Percentiles rank a stretch among this genome's conserved stretches.
These are phyloP conservation scores for Pseudocercospora macadamiae DNA, from an alignment of 2,329 filamentous ascomycete genomes.

Conservation along the genomic window DNA sequence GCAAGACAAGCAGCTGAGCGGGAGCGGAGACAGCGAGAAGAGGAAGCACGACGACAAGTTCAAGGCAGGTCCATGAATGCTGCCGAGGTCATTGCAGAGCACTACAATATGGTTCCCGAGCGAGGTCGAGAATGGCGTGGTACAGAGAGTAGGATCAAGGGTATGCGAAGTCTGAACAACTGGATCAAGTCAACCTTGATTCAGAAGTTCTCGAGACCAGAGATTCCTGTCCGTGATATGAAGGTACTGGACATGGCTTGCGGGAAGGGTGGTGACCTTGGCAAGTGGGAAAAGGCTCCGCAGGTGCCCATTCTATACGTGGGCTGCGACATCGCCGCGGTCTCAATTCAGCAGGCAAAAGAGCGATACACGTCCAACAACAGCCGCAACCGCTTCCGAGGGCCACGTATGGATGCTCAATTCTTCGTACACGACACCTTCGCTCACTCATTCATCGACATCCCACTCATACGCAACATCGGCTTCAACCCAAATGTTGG, in stretches of 20 bases:
- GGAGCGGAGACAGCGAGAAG: constrained; percentile 44
- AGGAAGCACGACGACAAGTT: constrained; percentile 43
- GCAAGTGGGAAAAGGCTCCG: constrained; percentile 95
- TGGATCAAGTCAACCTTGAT: constrained; percentile 98
- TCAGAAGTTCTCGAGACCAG: constrained; percentile 77
- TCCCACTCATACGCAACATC: constrained; percentile 80
- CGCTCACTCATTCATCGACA: constrained; percentile 76
- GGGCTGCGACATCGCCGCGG: constrained; percentile 87
- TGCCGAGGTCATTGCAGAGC: constrained; percentile 79
- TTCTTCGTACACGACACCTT: constrained; percentile 95
- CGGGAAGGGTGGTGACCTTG: constrained; percentile 92
- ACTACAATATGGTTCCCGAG: constrained; percentile 96
- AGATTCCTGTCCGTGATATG: constrained; percentile 57
- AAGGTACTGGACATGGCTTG: constrained; percentile 92
- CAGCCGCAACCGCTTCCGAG: constrained; percentile 42
- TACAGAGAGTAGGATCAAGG: constrained; percentile 93
- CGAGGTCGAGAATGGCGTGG: constrained; percentile 92
- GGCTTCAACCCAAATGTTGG: constrained; percentile 77
- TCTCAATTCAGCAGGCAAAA: constrained; percentile 87
- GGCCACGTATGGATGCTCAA: constrained; percentile 68
- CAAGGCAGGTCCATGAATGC: constrained; percentile 18
- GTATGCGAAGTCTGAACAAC: constrained; percentile 92
- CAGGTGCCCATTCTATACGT: constrained; percentile 91
- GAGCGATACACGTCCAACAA: constrained; percentile 66
- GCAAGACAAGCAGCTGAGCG: constrained; percentile 70